Base-by-base conservation (phyloP, 2,329 filamentous ascomycete species). In the Hypoxylon sp. region DNA sequence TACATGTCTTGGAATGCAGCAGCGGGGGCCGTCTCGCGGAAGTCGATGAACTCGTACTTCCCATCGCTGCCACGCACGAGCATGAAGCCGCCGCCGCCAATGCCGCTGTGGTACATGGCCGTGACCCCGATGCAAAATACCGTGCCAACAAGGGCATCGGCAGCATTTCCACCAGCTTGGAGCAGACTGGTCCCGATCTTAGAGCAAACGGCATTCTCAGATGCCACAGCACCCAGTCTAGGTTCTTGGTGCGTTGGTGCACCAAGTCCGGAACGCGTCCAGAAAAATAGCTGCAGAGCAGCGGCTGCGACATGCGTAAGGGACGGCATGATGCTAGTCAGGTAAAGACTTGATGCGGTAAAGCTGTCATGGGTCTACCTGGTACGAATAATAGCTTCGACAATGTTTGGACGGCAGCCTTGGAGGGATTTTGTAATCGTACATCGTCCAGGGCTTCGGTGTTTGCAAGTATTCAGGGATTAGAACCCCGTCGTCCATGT, bases 11-110 rank as follows among this genome's bases (percentile, higher is more conserved):
- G 84, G 69, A 86, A 92, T 0, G 93, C 90, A 1, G 92, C 92
- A 0, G 90, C 92, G 0, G 94, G 94, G 0, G 94, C 94, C 0
- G 89, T 93, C 79, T 97, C 94, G 14, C 94, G 86, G 78, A 96
- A 97, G 78, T 97, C 94, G 71, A 97, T 89, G 71, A 89, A 92
- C 74, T 97, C 93, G 76, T 93, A 95, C 14, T 84, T 84, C n/a
- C 94, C 94, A 65, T 93, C 84, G 14, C 88, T 82, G 35, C 89
- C 85, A 53, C 93, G 90, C 4, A 97, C 88, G 4, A 97, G 85
- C 86, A 94, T 92, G 81, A 98, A 98, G 1, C 95, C 95, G 44
- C 95, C 95, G 6, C 95, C 95, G 20, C 93, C 95, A 66, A 98
- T 91, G 14, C 95, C 95, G 44, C 88, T 88, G 78, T 95, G 92